These are phyloP conservation scores for Staphylotrichum tortipilum DNA, from an alignment of 495 filamentous ascomycete genomes.

Conservation along the genomic window DNA sequence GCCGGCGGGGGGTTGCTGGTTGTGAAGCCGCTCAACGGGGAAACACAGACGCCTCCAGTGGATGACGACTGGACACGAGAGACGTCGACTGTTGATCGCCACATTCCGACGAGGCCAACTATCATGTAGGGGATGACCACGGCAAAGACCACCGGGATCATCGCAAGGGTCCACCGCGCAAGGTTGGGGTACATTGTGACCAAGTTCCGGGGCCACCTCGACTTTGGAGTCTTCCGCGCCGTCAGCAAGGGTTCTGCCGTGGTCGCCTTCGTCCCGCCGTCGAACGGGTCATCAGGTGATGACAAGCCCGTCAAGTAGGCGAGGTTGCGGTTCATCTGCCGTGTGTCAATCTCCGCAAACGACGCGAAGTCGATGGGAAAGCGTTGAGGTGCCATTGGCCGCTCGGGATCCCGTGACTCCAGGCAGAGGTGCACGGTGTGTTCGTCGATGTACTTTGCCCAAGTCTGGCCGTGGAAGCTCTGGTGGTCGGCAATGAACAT, in stretches of 20 bases:
- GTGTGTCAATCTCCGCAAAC: conserved; percentile 61
- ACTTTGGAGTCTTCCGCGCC: too few relatives aligned
- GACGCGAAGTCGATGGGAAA: conserved; percentile 66
- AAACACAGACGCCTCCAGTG: conserved; percentile 11
- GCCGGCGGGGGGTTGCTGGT: conserved; percentile 10
- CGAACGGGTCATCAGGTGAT: conserved; percentile 16
- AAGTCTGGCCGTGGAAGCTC: conserved; percentile 35
- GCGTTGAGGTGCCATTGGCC: conserved; percentile 46
- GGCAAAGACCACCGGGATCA: not conserved
- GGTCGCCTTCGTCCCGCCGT: too few relatives aligned
- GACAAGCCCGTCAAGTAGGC: conserved; percentile 53
- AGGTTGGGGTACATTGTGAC: not conserved
- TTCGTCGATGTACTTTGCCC: conserved; percentile 22
- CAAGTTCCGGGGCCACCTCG: too few relatives aligned
- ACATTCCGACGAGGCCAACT: not conserved
- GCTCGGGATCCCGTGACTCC: conserved; percentile 49
- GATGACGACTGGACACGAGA: not conserved
- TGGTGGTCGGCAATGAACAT: conserved; percentile 60
- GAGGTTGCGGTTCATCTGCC: conserved; percentile 67
- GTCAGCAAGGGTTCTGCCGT: too few relatives aligned
- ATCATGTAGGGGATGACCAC: conserved; percentile 1
- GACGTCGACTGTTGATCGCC: not conserved
- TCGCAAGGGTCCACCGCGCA: conserved; percentile 1
- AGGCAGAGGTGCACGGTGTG: conserved; percentile 57
- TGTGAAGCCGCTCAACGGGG: not conserved